Base-by-base conservation (phyloP, 768 basidiomycete species). In the Rhizopogon salebrosus region DNA sequence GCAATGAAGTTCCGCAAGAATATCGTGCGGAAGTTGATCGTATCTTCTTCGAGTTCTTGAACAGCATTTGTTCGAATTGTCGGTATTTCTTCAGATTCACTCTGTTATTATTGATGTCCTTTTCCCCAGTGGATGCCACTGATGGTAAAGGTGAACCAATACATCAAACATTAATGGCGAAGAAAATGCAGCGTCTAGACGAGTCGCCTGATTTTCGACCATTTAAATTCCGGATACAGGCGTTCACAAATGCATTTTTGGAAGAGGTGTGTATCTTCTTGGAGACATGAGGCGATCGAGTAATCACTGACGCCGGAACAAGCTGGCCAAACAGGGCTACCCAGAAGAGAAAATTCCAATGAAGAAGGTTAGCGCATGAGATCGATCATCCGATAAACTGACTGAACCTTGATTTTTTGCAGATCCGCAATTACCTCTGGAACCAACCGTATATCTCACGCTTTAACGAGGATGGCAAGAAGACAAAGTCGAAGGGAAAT, bases 401-500 rank as follows among this genome's bases (percentile, higher is more conserved):
- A 49, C 53, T 58, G 41, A 56, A 46, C 42, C 56, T 48, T 57
- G 65, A 65, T 61, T 62, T 63, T 53, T 57, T 43, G 50, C 50
- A 92, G 90, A 83, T 92, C 66, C 87, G 94, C 60, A 86, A 92
- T 71, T 99, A 97, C 73, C 82, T 99, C 46, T 99, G 95, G 95
- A 85, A 84, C 55, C 92, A 95, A 61, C 86, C 85, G 27, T 86
- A 88, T 66, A 98, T 99, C 65, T 86, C 93, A 26, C 89, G 95
- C 27, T 98, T 95, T 76, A 99, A 99, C 66, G 93, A 98, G 63
- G 95, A 98, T 66, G 95, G 95, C 34, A 98, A 98, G 71, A 99
- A 99, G 73, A 91, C 95, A 22, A 99, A 99, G 71, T 95, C 92
- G 50, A 97, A 97, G 75, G 95, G 95, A 42, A 99, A 99, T 71